Percentiles rank a stretch among this genome's conserved stretches.
Conservation (phyloP, 2,329 filamentous ascomycete genomes). For the Fusarium irregulare region DNA sequence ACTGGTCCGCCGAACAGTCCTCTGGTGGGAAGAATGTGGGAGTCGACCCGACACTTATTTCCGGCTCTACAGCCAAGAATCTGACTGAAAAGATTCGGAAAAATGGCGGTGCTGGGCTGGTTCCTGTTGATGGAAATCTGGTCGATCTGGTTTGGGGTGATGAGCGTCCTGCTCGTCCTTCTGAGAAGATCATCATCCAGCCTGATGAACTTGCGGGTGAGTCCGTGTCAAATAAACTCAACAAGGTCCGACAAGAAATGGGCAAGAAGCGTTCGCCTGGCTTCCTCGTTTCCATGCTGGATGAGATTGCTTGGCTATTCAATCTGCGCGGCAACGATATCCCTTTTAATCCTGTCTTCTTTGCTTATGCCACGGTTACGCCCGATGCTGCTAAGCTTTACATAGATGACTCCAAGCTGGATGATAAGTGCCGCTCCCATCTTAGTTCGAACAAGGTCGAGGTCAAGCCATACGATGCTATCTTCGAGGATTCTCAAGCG, state of each 20-base stretch:
- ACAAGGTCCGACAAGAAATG: conserved; percentile 88
- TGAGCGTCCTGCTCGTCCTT: conserved; percentile 78
- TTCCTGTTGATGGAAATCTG: conserved; percentile 82
- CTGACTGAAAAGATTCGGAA: conserved; percentile 88
- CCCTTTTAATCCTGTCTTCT: conserved; percentile 98
- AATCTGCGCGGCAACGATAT: conserved; percentile 96
- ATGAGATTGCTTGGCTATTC: conserved; percentile 98
- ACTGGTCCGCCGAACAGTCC: conserved; percentile 92
- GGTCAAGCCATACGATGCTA: conserved; percentile 83
- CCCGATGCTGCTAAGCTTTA: conserved; percentile 82
- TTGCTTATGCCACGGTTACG: conserved; percentile 93
- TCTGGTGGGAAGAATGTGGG: conserved; percentile 87
- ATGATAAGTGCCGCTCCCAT: conserved; percentile 73
- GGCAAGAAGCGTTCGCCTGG: conserved; percentile 89
- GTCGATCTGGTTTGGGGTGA: conserved; percentile 91
- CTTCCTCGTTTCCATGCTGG: conserved; percentile 92
- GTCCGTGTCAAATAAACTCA: conserved; percentile 82
- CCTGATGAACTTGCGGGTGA: conserved; percentile 82
- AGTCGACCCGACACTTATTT: conserved; percentile 89
- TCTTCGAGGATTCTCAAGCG: conserved; percentile 81
- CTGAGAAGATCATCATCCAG: conserved; percentile 79
- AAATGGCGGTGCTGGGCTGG: conserved; percentile 80
- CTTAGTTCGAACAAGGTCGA: conserved; percentile 75
- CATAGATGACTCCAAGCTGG: conserved; percentile 82
- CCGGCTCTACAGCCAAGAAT: conserved; percentile 72